Evolutionary conservation across 2,329 filamentous ascomycete genomes (phyloP), one percentile per base, ranked within the genome.

Genomic region (Nemania sp.): DNA sequence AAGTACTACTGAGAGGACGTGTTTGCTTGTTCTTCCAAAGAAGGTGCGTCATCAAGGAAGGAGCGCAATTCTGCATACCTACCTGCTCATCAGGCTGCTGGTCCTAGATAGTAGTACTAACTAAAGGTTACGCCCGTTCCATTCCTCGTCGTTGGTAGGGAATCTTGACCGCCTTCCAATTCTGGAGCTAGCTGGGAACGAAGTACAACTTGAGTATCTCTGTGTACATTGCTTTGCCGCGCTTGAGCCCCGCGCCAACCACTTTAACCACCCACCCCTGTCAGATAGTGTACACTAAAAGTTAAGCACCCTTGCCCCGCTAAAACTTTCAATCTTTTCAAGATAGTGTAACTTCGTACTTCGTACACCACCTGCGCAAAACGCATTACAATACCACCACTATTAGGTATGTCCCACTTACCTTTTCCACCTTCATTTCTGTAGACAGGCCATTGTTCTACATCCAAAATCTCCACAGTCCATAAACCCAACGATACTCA

Each of bases 81-180:
- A n/a, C n/a, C n/a, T n/a, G n/a, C 25, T 29, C 25, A 29, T 60
- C 53, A 43, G 52, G 57, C 54, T 61, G 57, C 58, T 29, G 25
- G 25, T 29, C 25, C 25, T 29, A 29, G 25, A 29, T 7, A 29
- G 3, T 29, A 7, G 25, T n/a, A n/a, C n/a, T n/a, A n/a, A n/a
- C n/a, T n/a, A n/a, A n/a, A n/a, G n/a, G n/a, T n/a, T n/a, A n/a
- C n/a, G n/a, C n/a, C 25, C 4, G 47, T 40, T 48, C 47, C 25
- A n/a, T 51, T 21, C 53, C 58, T 62, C 55, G 61, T 54, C 48
- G 63, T 40, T 48, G 60, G 39, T 39, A 52, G 40, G 40, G 61
- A 59, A 65, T 42, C 12, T 57, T 60, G 47, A 68, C 66, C 66
- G 66, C 66, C 64, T 68, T 13, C 66, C 60, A 21, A 11, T 46